A percentile compares a stretch with the other conserved stretches of the same genome.
Conservation (phyloP, 495 filamentous ascomycete genomes). For the Aspergillus coremiiformis region DNA sequence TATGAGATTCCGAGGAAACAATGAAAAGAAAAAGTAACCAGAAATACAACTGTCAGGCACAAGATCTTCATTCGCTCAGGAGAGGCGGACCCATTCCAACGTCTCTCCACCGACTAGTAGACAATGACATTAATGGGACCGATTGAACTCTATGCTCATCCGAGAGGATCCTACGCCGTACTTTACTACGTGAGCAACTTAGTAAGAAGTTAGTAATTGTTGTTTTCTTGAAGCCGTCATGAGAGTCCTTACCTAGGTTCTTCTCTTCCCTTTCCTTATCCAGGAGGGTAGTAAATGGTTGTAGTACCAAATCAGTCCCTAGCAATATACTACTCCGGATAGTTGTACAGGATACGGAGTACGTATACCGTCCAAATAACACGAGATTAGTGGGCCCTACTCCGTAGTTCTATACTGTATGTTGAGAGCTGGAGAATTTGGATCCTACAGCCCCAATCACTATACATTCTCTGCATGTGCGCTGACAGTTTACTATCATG, state of each 20-base stretch:
- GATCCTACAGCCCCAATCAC: too few relatives aligned
- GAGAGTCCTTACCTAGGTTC: background rate
- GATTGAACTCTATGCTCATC: slow-evolving; percentile 3
- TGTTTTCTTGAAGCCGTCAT: too few relatives aligned
- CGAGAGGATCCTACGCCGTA: slow-evolving; percentile 4
- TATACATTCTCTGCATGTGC: too few relatives aligned
- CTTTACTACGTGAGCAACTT: background rate
- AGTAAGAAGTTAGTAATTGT: background rate
- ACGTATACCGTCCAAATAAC: background rate
- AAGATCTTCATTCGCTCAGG: slow-evolving; percentile 21
- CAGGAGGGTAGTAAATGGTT: background rate
- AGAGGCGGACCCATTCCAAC: slow-evolving; percentile 12
- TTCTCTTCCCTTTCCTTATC: background rate
- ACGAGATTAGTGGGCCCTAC: background rate
- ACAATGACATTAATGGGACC: slow-evolving; percentile 4
- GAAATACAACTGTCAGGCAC: slow-evolving; percentile 3
- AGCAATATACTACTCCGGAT: background rate
- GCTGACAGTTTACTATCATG: too few relatives aligned
- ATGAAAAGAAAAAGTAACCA: background rate
- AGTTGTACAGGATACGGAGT: background rate
- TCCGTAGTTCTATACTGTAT: too few relatives aligned
- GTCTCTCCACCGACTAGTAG: slow-evolving; percentile 9
- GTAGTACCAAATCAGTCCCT: background rate
- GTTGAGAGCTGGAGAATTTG: too few relatives aligned
- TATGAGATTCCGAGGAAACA: too few relatives aligned